Evolutionary conservation across 352 stramenopile species (phyloP), one percentile per base, ranked within the genome.

Genomic region (Globisporangium irregulare): DNA sequence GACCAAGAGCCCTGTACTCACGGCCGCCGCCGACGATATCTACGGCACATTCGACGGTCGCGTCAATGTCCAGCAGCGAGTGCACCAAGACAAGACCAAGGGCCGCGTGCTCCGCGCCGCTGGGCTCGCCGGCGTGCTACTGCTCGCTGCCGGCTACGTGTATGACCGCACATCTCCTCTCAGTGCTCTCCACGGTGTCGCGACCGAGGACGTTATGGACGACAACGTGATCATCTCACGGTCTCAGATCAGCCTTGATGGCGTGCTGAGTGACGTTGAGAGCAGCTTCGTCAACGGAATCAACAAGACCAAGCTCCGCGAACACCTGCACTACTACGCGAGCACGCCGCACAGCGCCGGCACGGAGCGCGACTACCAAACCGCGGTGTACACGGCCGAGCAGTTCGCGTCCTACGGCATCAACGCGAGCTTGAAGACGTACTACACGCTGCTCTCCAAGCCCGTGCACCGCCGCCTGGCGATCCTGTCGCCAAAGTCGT

Each of bases 371-470:
- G 82, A 91, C 72, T 86, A 89, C 74, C 69, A 80, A 65, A 89
- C 80, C 25, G 82, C 80, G 1, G n/a, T 88, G 24, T 88, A 83
- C 65, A 91, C 82, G 9, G 78, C 78, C 1, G 41, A 81, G 51
- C 73, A 86, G 64, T 87, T 94, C 50, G 60, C 80, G 41, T 77
- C 81, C 1, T 84, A 80, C 43, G 89, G 89, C 1, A 79, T 96
- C 27, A 77, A 90, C 10, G 73, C 86, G 20, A 73, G 82, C 41
- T 85, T 91, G 50, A 73, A 89, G 50, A 66, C 84, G 56, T 87
- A 96, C 41, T 76, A 91, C 59, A 80, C 82, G 24, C 67, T 93
- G 36, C 73, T 97, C 15, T 94, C 85, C 4, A 75, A 82, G 53
- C 90, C 90, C 0, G 66, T 86, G 8, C 71, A 76, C n/a, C 76